Base-by-base conservation (phyloP, 2,329 filamentous ascomycete genomes). In the Diaporthe sp. region DNA sequence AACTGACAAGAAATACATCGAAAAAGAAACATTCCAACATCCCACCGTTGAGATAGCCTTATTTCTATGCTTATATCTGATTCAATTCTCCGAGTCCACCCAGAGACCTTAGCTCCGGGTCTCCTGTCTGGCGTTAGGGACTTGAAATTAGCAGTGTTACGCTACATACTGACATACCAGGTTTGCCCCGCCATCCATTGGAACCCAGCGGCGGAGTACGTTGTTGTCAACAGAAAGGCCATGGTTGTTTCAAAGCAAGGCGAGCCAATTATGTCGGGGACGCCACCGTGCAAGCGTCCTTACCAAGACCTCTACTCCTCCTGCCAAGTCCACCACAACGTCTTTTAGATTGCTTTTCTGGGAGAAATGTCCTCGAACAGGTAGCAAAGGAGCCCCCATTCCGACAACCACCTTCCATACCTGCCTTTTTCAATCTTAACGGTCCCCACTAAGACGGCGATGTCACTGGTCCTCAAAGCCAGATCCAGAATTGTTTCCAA, bases 221-320 rank as follows among this genome's bases (percentile, higher is more conserved):
- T 68, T 5, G 47, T 17, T 39, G 65, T 53, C 47, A 28, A 53
- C 22, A 25, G 34, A n/a, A 53, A 25, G 20, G 34, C 47, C 65
- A 20, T 68, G 65, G 22, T 53, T 68, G 47, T 68, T 68, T 39
- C 65, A 39, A 39, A 68, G 15, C 28, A 25, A 68, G 31, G 47
- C 34, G 22, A 25, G 47, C 65, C 65, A 68, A 68, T 53, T 44
- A 47, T 47, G 15, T 47, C 7, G 12, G 8, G 25, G 39, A 12
- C 9, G 39, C 25, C 60, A 47, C 2, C 25, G 12, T 51, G 44
- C 31, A 68, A 53, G 63, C 63, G 31, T 68, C 44, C 25, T 15
- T 68, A 51, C 63, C 44, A 68, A 68, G 63, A 39, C 47, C 20
- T 68, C 47, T 53, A 53, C 63, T 68, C 63, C 63, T 68, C 63